Conservation (phyloP, 2,329 filamentous ascomycete species). For the Blumeriella jaapii region DNA sequence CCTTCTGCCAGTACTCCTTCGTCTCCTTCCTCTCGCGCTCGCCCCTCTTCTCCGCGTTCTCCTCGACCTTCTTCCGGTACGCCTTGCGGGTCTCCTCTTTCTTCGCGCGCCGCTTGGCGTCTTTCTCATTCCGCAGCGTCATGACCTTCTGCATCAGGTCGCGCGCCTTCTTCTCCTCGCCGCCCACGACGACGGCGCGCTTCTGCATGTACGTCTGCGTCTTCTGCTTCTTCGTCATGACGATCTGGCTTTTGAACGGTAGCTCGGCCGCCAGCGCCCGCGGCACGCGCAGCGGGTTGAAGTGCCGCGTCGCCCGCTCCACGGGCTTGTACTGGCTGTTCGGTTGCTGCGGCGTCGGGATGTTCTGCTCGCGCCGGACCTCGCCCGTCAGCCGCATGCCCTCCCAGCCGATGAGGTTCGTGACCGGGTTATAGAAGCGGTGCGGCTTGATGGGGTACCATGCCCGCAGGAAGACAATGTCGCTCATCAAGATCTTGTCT, state of each 20-base stretch:
- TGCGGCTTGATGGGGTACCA: constrained; percentile 96
- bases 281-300: constrained; percentile 65
- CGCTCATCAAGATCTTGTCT: constrained; percentile 93
- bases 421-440: constrained; percentile 93
- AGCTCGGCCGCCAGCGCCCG: constrained; percentile 70
- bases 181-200: constrained; percentile 74
- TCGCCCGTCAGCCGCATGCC: constrained; percentile 91
- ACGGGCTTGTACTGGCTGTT: constrained; percentile 75
- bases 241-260: constrained; percentile 87
- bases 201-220: constrained; percentile 87
- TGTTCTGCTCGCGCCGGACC: constrained; percentile 64
- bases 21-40: constrained; percentile 83
- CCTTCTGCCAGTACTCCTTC: constrained; percentile 84
- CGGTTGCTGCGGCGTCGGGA: constrained; percentile 67
- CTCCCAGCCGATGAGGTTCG: constrained; percentile 82
- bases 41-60: constrained; percentile 72
- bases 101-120: constrained; percentile 68
- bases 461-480: constrained; percentile 90
- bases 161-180: constrained; percentile 81
- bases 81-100: constrained; percentile 78
- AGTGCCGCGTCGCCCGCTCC: constrained; percentile 57
- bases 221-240: constrained; percentile 66
- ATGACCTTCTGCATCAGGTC: constrained; percentile 88
- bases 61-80: constrained; percentile 74
- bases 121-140: constrained; percentile 81